Base-by-base conservation (phyloP, 768 basidiomycete species). In the Lentinula detonsa region DNA sequence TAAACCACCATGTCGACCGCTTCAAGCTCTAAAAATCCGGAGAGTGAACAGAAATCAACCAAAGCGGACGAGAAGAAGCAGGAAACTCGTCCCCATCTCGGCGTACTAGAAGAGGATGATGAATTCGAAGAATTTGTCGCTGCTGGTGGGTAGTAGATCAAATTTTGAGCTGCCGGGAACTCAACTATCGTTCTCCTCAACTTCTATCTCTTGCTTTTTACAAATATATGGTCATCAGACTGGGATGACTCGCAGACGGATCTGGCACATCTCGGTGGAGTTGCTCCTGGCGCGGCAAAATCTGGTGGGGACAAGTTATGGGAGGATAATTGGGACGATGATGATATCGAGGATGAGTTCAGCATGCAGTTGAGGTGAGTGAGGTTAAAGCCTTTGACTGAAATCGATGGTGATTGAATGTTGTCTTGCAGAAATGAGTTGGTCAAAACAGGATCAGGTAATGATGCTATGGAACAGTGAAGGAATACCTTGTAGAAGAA, bases 241-340 rank as follows among this genome's bases (percentile, higher is more conserved):
- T 94, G 92, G 92, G 88, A 93, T 54, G 90, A 93, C 69, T 85
- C 88, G 0, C 80, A 91, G 66, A 94, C 92, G 2, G 88, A 92
- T 72, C 74, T 94, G 28, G 88, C 88, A 13, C 89, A 92, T 69
- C 75, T 93, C 49, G 85, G 83, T 45, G 88, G 88, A 18, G 81
- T 85, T 2, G 83, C 86, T 4, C 87, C 90, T 2, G 90, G 89
- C 3, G 85, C 80, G 11, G 91, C 88, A 3, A 87, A 86, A 67
- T 88, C 88, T 37, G 88, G 88, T 45, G 90, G 91, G 16, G 88
- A 97, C 73, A 92, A 94, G 69, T 78, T 99, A 10, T 99, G 97
- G 97, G 97, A 99, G 78, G 97, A 98, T 67, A 98, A 98, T 72
- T 99, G 97, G 97, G 97, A 99, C 69, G 97, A 99, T 67, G 97